Conservation (phyloP, 2,329 filamentous ascomycete genomes). For the Onygenales sp. region DNA sequence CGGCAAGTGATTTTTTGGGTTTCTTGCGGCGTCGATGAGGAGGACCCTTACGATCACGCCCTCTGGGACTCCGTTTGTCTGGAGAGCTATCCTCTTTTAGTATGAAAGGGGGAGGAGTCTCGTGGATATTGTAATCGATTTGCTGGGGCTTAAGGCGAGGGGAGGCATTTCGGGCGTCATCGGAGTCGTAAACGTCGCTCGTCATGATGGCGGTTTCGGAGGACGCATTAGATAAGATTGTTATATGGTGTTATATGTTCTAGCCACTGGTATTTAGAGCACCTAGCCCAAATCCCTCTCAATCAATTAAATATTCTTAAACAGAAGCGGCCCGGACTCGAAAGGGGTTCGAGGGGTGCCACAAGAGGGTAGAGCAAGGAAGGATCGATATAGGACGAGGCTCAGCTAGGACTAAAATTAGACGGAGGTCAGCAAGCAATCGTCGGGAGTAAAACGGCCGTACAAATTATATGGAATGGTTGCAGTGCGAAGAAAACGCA, state of each 20-base stretch:
- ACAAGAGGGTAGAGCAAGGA: neutral
- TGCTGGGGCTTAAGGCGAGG: constrained; percentile 25
- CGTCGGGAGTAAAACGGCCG: neutral
- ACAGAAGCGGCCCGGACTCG: too few species aligned
- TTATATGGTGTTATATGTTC: neutral
- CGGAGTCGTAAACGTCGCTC: constrained; percentile 31
- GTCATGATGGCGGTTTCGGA: constrained; percentile 24
- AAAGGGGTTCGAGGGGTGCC: neutral
- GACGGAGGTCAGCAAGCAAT: neutral
- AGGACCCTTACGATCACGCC: constrained; percentile 27
- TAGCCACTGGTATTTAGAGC: too few species aligned
- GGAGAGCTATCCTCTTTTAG: constrained; percentile 15
- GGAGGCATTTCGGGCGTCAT: constrained; percentile 28
- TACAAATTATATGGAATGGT: too few species aligned
- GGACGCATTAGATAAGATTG: constrained; percentile 18
- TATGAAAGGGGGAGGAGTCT: constrained; percentile 27
- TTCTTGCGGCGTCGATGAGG: constrained; percentile 14
- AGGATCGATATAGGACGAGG: neutral
- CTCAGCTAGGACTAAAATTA: neutral
- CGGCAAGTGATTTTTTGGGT: constrained; percentile 39
- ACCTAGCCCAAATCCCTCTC: neutral
- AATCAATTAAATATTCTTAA: neutral
- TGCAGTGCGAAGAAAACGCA: too few species aligned
- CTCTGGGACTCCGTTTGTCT: constrained; percentile 22
- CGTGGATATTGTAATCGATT: constrained; percentile 22